Percentiles rank a stretch among this genome's conserved stretches.
These are phyloP conservation scores for Sarcodon sp. DNA, from an alignment of 768 basidiomycete species.

Conservation along the genomic window DNA sequence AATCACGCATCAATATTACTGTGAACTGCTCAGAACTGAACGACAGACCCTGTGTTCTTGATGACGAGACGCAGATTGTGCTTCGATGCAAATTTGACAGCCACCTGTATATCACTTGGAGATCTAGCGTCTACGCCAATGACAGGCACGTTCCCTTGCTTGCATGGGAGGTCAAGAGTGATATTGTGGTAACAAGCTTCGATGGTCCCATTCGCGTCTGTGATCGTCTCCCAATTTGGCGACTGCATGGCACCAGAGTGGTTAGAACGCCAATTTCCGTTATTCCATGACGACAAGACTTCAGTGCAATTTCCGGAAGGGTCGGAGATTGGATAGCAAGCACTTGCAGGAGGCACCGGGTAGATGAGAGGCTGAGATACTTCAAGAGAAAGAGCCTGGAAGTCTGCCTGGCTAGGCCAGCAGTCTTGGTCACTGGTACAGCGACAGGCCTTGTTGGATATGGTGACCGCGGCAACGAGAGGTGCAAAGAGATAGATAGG, in stretches of 20 bases:
- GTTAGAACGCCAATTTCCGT: slow-evolving; percentile 28
- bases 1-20: no score
- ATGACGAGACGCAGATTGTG: slow-evolving; percentile 26
- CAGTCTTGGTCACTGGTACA: slow-evolving; percentile 11
- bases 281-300: slow-evolving; percentile 13
- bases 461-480: no score
- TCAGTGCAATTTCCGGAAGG: slow-evolving; percentile 24
- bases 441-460: background rate
- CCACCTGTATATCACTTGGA: slow-evolving; percentile 24
- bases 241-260: slow-evolving; percentile 27
- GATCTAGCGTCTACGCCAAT: slow-evolving; percentile 27
- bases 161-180: slow-evolving; percentile 23
- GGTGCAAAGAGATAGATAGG: no score
- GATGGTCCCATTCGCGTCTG: slow-evolving; percentile 30
- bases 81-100: slow-evolving; percentile 22
- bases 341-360: slow-evolving; percentile 17
- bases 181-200: slow-evolving; percentile 39
- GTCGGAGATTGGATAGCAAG: slow-evolving; percentile 23
- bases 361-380: slow-evolving; percentile 31
- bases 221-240: slow-evolving; percentile 19
- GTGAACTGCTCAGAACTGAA: no score
- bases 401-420: slow-evolving; percentile 27
- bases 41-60: slow-evolving; percentile 12
- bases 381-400: slow-evolving; percentile 18
- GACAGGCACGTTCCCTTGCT: slow-evolving; percentile 19